A percentile compares a stretch with the other conserved stretches of the same genome.
phyloP scores from a whole-genome alignment of 352 stramenopile species.

The Phytophthora multivora region DNA sequence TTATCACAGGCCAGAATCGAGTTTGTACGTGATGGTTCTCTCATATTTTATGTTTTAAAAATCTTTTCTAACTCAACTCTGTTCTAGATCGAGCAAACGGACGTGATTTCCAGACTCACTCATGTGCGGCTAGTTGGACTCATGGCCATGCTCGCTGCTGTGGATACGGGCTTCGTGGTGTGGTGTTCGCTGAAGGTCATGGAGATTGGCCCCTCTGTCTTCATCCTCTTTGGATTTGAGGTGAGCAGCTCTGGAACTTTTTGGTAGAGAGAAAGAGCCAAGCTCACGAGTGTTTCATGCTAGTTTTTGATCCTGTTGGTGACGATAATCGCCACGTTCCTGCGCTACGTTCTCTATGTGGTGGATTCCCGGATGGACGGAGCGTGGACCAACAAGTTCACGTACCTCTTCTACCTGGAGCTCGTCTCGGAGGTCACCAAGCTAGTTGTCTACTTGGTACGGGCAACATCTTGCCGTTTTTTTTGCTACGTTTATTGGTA shows the following conservation, averaged over 20 bases:
- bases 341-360: conserved; percentile 93
- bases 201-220: conserved; percentile 89
- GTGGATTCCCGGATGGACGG: conserved; percentile 92
- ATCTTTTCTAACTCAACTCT: conserved; percentile 1
- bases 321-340: conserved; percentile 88
- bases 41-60: conserved; percentile 15
- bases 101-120: conserved; percentile 70
- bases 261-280: not conserved
- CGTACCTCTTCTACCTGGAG: conserved; percentile 95
- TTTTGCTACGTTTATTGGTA: not conserved
- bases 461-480: not conserved
- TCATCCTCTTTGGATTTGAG: conserved; percentile 98
- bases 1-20: conserved; percentile 90
- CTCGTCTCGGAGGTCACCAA: conserved; percentile 95
- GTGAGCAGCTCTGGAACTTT: conserved; percentile 18
- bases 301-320: conserved; percentile 94
- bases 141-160: conserved; percentile 80
- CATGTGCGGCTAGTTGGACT: conserved; percentile 91
- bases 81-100: conserved; percentile 87
- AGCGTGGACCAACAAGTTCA: conserved; percentile 91
- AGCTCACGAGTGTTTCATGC: conserved; percentile 7
- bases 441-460: conserved; percentile 95
- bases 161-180: conserved; percentile 92
- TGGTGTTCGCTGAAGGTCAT: conserved; percentile 82
- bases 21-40: conserved; percentile 57